Conservation (phyloP, 176 grass and related monocot genomes). For the Saccharum spontaneum region DNA sequence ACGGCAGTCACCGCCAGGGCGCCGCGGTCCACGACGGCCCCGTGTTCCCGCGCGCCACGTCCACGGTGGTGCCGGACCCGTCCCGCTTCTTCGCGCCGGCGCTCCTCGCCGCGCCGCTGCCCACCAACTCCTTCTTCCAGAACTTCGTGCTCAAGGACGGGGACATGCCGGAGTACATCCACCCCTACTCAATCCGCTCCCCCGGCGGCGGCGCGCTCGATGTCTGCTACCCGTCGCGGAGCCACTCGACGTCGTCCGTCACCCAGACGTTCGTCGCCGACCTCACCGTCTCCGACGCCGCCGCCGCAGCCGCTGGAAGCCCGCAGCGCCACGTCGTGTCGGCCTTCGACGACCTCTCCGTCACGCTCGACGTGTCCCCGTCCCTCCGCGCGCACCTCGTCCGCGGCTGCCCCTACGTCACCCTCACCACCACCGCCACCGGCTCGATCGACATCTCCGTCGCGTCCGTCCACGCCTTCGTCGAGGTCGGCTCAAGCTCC, state of each 20-base stretch:
- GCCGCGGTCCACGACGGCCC: not conserved
- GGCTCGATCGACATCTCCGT: conserved; percentile 44
- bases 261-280: conserved; percentile 86
- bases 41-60: conserved; percentile 66
- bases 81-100: conserved; percentile 65
- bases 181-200: conserved; percentile 77
- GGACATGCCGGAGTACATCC: conserved; percentile 93
- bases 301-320: not conserved
- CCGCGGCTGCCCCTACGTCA: conserved; percentile 78
- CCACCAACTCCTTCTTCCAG: conserved; percentile 97
- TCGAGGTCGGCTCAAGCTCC: not conserved
- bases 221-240: conserved; percentile 70
- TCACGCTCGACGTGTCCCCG: conserved; percentile 74
- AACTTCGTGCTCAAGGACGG: conserved; percentile 91
- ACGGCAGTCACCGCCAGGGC: not conserved
- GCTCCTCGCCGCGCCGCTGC: conserved; percentile 69
- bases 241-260: conserved; percentile 49
- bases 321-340: conserved; percentile 41
- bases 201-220: conserved; percentile 46
- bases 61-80: conserved; percentile 77
- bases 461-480: not conserved
- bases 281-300: conserved; percentile 59
- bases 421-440: conserved; percentile 39
- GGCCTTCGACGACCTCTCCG: conserved; percentile 77
- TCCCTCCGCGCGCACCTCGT: conserved; percentile 70